Conservation (phyloP, 2,329 filamentous ascomycete genomes). For the Penicillium sp. region DNA sequence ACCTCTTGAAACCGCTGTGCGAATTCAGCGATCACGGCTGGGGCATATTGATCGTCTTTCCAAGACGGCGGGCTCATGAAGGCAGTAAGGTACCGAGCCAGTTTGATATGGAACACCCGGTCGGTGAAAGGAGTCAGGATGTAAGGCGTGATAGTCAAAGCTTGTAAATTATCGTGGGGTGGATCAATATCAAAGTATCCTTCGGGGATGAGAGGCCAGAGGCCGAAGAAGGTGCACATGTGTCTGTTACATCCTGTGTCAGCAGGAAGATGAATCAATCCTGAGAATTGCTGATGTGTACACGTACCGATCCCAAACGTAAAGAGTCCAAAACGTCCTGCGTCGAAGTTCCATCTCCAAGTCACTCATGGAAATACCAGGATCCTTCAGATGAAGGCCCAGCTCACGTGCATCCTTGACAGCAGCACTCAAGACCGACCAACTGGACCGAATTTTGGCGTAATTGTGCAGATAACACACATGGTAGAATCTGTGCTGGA, state of each 20-base stretch:
- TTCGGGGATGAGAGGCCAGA: constrained; percentile 26
- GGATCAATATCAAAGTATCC: constrained; percentile 25
- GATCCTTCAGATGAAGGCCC: constrained; percentile 20
- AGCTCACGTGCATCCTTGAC: constrained; percentile 23
- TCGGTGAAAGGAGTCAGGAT: constrained; percentile 24
- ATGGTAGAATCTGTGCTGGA: constrained; percentile 23
- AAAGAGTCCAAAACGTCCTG: constrained; percentile 22
- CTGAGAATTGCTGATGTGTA: no score
- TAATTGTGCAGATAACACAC: constrained; percentile 21
- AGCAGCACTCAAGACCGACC: constrained; percentile 19
- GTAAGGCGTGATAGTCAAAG: constrained; percentile 14
- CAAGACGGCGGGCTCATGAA: constrained; percentile 26
- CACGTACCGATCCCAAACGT: constrained; percentile 24
- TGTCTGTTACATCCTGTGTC: constrained; percentile 3
- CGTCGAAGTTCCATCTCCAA: constrained; percentile 23
- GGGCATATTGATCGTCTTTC: constrained; percentile 17
- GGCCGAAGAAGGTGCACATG: constrained; percentile 21
- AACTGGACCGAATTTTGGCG: constrained; percentile 18
- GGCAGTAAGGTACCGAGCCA: constrained; percentile 20
- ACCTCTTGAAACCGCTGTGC: constrained; percentile 23
- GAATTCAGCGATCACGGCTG: constrained; percentile 20
- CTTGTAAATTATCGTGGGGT: constrained; percentile 19
- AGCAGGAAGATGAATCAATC: background rate
- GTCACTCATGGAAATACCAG: constrained; percentile 12
- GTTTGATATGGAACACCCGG: constrained; percentile 22